These are phyloP conservation scores for Scenedesmus sp. DNA, from an alignment of 163 green algal species.

Conservation along the genomic window DNA sequence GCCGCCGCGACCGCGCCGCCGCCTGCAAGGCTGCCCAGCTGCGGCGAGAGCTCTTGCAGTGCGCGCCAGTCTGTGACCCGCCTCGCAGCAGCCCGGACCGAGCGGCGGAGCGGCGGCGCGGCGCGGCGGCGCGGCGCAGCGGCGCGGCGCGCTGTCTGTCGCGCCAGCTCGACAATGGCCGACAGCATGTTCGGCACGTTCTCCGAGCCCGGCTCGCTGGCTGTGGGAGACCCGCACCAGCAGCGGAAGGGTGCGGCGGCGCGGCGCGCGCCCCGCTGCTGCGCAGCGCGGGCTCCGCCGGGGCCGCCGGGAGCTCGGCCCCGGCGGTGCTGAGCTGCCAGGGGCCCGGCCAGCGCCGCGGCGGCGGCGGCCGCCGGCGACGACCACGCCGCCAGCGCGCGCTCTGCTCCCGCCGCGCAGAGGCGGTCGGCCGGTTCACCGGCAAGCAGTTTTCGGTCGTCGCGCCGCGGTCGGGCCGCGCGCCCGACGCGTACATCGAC, in stretches of 20 bases:
- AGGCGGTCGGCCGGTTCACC: background rate
- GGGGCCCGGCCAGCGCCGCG: background rate
- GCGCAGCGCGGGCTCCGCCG: background rate
- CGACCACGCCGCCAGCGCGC: no score
- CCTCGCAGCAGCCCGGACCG: no score
- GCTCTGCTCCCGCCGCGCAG: background rate
- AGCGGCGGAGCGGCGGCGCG: no score
- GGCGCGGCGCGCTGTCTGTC: no score
- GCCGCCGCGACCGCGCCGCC: no score
- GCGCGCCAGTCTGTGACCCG: no score
- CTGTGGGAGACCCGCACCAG: slow-evolving; percentile 21
- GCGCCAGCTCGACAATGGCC: background rate
- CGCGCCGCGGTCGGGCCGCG: background rate
- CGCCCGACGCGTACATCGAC: slow-evolving; percentile 39
- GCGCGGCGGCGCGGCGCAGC: no score
- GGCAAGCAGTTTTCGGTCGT: slow-evolving; percentile 38
- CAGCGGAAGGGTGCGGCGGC: background rate
- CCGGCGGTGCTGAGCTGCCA: background rate
- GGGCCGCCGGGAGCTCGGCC: no score
- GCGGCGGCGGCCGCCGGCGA: no score
- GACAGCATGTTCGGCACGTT: slow-evolving; percentile 38
- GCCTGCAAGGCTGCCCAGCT: no score
- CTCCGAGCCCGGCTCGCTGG: slow-evolving; percentile 3
- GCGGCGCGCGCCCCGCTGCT: background rate
- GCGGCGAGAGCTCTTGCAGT: no score